Percentiles rank a stretch among this genome's conserved stretches.
Conservation (phyloP, 805 yeast genomes). For the Sungouiella thailandica region DNA sequence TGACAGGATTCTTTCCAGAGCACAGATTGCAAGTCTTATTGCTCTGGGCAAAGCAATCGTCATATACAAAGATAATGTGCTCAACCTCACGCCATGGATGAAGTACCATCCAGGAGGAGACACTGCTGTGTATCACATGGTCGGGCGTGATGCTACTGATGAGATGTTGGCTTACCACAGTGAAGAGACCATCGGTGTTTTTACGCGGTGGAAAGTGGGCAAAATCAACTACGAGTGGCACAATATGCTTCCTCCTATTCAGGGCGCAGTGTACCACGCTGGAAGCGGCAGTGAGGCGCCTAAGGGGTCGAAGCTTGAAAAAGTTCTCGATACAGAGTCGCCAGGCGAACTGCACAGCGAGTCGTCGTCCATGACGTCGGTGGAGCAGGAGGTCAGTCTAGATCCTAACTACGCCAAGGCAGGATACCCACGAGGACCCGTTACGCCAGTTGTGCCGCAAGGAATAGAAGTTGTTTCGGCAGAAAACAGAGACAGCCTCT, state of each 20-base stretch:
- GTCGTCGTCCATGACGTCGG: conserved; percentile 10
- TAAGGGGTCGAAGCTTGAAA: conserved; percentile 2
- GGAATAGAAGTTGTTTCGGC: conserved; percentile 34
- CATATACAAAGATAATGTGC: conserved; percentile 55
- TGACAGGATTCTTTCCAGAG: conserved; percentile 17
- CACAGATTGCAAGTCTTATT: conserved; percentile 52
- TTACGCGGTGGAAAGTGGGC: conserved; percentile 63
- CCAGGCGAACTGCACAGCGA: conserved; percentile 4
- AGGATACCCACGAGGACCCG: conserved; percentile 40
- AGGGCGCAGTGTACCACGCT: conserved; percentile 53
- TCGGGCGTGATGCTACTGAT: conserved; percentile 87
- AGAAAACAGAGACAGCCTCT: conserved; percentile 28
- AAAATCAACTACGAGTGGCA: conserved; percentile 60
- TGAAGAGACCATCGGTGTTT: conserved; percentile 47
- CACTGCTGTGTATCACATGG: conserved; percentile 75
- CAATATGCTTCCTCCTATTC: conserved; percentile 82
- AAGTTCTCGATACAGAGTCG: conserved; percentile 7
- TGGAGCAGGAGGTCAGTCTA: conserved; percentile 8
- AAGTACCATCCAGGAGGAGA: conserved; percentile 85
- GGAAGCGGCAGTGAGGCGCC: background rate
- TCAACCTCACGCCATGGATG: conserved; percentile 69
- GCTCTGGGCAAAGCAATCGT: conserved; percentile 67
- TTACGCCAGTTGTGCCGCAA: conserved; percentile 51
- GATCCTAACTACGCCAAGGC: conserved; percentile 2
- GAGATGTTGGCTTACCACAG: conserved; percentile 84